Percentiles rank a stretch among this genome's conserved stretches.
Conservation (phyloP, 441 rosid species). For the Brassica balearica region DNA sequence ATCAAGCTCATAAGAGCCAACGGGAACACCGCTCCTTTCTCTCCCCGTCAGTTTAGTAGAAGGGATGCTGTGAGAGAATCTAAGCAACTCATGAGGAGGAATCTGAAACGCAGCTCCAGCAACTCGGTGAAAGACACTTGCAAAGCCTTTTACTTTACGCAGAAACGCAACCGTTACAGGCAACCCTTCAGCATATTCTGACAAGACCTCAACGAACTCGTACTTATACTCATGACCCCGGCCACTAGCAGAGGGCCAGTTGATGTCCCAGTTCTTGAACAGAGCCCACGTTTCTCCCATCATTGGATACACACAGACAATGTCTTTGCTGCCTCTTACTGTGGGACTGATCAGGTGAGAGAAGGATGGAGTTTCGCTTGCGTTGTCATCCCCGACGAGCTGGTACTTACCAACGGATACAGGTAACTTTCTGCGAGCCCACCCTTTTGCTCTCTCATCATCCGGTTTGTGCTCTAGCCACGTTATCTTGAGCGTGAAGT, state of each 20-base stretch:
- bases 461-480: conserved; percentile 62
- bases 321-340: conserved; percentile 34
- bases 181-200: conserved; percentile 53
- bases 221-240: conserved; percentile 48
- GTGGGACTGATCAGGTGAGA: conserved; percentile 64
- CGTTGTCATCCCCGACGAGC: conserved; percentile 46
- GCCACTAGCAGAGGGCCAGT: conserved; percentile 53
- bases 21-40: conserved; percentile 58
- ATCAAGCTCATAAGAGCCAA: conserved; percentile 41
- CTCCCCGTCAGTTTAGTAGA: conserved; percentile 57
- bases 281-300: conserved; percentile 87
- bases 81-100: conserved; percentile 48
- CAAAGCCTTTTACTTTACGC: conserved; percentile 76
- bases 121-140: conserved; percentile 47
- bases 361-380: conserved; percentile 44
- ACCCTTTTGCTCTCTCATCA: conserved; percentile 40
- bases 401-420: conserved; percentile 63
- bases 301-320: conserved; percentile 57
- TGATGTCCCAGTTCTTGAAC: conserved; percentile 77
- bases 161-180: conserved; percentile 60
- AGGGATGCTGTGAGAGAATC: conserved; percentile 66
- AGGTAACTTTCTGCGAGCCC: conserved; percentile 46
- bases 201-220: conserved; percentile 75
- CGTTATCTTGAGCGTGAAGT: conserved; percentile 51
- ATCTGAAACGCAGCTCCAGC: conserved; percentile 28